These are phyloP conservation scores for Thalassiosira mediterranea DNA, from an alignment of 352 stramenopile genomes.

Conservation along the genomic window DNA sequence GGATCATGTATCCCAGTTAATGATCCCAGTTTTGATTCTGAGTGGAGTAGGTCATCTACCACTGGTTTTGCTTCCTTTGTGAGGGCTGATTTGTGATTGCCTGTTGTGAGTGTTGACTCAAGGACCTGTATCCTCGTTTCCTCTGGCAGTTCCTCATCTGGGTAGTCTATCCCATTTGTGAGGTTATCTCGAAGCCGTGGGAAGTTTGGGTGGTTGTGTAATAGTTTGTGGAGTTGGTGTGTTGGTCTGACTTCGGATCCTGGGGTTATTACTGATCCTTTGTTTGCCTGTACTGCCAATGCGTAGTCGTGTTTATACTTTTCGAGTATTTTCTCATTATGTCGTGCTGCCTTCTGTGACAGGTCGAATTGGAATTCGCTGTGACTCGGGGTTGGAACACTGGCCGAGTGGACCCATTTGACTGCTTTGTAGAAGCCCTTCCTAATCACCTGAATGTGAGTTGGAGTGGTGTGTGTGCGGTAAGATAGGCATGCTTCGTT, in stretches of 20 bases:
- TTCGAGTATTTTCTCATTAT: not conserved
- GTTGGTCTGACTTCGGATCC: conserved; percentile 10
- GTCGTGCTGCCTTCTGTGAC: not conserved
- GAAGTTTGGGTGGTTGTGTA: conserved; percentile 10
- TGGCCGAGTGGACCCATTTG: not conserved
- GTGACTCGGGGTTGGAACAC: not conserved
- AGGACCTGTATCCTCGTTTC: not conserved
- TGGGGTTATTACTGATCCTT: not conserved
- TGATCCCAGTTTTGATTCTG: conserved; percentile 10
- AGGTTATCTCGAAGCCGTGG: not conserved
- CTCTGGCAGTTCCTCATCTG: not conserved
- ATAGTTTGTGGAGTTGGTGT: not conserved
- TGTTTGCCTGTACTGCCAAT: not conserved
- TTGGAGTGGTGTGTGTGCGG: not conserved
- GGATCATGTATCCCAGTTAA: conserved; percentile 9
- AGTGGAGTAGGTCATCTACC: conserved; percentile 8
- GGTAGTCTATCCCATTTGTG: conserved; percentile 19
- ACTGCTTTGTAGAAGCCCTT: not conserved
- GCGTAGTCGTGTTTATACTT: not conserved
- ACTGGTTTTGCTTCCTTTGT: conserved; percentile 10
- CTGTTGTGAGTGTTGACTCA: conserved; percentile 8
- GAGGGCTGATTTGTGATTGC: conserved; percentile 26
- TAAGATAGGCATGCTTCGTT: too few relatives aligned
- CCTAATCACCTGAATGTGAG: not conserved
- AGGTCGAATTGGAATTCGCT: conserved; percentile 14